Evolutionary conservation across 768 basidiomycete species (phyloP).

Genomic region (Coprinopsis marcescibilis): DNA sequence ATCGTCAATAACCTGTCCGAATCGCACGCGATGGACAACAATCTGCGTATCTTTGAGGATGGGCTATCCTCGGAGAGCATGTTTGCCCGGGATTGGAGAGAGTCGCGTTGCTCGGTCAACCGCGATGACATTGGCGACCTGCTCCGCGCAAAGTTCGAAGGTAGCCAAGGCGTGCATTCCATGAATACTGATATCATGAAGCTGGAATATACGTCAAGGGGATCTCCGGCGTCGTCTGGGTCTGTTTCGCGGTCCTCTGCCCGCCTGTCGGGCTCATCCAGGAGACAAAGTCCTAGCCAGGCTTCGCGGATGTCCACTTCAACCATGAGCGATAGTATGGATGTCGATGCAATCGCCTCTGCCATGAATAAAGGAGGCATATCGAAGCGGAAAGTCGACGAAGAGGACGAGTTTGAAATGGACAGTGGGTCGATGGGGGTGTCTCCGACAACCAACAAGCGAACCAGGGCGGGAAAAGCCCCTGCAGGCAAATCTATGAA

Average conservation of each 20-base stretch:
- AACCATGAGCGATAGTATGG: conserved; percentile 37
- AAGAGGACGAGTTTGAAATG: conserved; percentile 54
- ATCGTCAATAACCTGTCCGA: conserved; percentile 28
- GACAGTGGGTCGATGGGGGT: conserved; percentile 38
- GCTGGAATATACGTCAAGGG: conserved; percentile 22
- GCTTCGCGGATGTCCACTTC: conserved; percentile 37
- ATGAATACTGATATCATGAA: conserved; percentile 14
- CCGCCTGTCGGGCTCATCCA: conserved; percentile 45
- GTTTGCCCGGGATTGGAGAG: conserved; percentile 74
- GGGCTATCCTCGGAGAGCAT: conserved; percentile 55
- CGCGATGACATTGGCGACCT: conserved; percentile 21
- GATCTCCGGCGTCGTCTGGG: conserved; percentile 40
- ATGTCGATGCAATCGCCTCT: conserved; percentile 31
- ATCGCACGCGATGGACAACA: conserved; percentile 33
- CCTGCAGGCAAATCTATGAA: conserved; percentile 13
- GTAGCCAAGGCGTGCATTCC: conserved; percentile 9
- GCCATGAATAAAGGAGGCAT: conserved; percentile 19
- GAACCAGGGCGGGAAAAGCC: conserved; percentile 28
- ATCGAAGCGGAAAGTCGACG: conserved; percentile 49
- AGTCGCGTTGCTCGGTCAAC: conserved; percentile 50
- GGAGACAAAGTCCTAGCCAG: conserved; percentile 48
- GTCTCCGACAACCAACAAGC: conserved; percentile 21
- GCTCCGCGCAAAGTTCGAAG: conserved; percentile 17
- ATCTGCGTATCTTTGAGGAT: conserved; percentile 60
- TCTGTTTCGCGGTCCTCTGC: conserved; percentile 39